These are phyloP conservation scores for Haplosporangium sp. DNA, from an alignment of 371 early-diverging fungal species.

Conservation along the genomic window DNA sequence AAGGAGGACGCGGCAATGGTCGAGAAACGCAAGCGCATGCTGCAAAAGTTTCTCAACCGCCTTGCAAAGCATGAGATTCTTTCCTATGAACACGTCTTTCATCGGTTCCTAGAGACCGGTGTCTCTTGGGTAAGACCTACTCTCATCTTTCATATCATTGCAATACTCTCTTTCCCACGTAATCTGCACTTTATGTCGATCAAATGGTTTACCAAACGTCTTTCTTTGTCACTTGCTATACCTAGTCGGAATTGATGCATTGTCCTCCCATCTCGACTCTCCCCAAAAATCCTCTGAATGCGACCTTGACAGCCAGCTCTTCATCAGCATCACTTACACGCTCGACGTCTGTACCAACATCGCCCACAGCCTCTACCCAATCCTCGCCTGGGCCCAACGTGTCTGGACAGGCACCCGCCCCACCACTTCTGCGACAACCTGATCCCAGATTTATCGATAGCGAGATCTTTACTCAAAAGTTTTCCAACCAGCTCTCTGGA, in stretches of 20 bases:
- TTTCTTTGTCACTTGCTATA: not conserved
- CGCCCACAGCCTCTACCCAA: conserved; percentile 56
- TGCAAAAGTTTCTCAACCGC: conserved; percentile 89
- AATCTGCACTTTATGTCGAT: no score
- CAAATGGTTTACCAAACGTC: not conserved
- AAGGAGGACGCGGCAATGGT: conserved; percentile 89
- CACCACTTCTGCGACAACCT: conserved; percentile 53
- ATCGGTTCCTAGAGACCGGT: conserved; percentile 83
- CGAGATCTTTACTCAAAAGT: conserved; percentile 75
- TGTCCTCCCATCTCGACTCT: conserved; percentile 69
- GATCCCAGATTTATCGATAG: conserved; percentile 79
- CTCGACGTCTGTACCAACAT: conserved; percentile 47
- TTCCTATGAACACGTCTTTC: conserved; percentile 86
- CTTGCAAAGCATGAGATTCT: conserved; percentile 87
- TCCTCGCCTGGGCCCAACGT: conserved; percentile 54
- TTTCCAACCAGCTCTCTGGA: conserved; percentile 67
- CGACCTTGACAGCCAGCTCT: conserved; percentile 43
- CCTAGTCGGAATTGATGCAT: conserved; percentile 79
- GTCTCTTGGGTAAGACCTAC: conserved; percentile 63
- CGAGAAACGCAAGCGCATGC: conserved; percentile 88
- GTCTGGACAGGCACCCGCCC: conserved; percentile 18
- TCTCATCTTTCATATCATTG: not conserved
- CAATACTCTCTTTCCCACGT: no score
- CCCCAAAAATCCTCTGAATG: conserved; percentile 72
- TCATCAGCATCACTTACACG: conserved; percentile 34